Base-by-base conservation (phyloP, 306 rosid genomes). In the Dalbergia cultrata region DNA sequence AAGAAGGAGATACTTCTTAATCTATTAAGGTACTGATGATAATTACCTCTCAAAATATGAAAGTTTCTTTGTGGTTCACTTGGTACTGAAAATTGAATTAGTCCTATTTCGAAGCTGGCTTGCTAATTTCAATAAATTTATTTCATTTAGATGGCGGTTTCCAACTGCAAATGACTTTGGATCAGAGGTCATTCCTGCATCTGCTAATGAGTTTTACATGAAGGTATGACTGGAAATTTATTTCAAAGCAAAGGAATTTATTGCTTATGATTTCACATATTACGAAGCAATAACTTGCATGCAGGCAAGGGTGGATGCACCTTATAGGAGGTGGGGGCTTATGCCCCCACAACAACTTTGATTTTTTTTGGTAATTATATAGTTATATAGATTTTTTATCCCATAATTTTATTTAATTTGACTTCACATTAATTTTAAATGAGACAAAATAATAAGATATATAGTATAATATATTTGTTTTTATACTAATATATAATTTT, bases 161-260 rank as follows among this genome's bases (percentile, higher is more conserved):
- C 98, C 98, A 19, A 93, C 99, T 41, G 99, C 98, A 39, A 91
- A 95, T 88, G 99, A 95, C 90, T 95, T 95, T 69, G 99, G 99
- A 85, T 95, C 99, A 47, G 98, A 95, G 87, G 80, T 92, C 45
- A 92, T 92, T 78, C 95, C 95, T 31, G 93, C 97, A 74, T 92
- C 93, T 18, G 95, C 95, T 57, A 83, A 4, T 67, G 97, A 92
- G 66, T 92, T 86, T 84, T 85, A 80, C 87, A 31, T 89, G 14
- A 88, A 92, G 93, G 97, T 92, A 35, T 44, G 72, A 45, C 54
- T 59, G 18, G 13, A 44, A 61, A 70, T 21, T 49, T 58, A 67
- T 75, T 56, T 53, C 63, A 66, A 9, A 39, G 26, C 54, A 49
- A 16, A 13, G n/a, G 33, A 70, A 79, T 60, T 44, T 31, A 34